Base-by-base conservation (phyloP, 257 asterid genomes). In the Linderniella brevidens region DNA sequence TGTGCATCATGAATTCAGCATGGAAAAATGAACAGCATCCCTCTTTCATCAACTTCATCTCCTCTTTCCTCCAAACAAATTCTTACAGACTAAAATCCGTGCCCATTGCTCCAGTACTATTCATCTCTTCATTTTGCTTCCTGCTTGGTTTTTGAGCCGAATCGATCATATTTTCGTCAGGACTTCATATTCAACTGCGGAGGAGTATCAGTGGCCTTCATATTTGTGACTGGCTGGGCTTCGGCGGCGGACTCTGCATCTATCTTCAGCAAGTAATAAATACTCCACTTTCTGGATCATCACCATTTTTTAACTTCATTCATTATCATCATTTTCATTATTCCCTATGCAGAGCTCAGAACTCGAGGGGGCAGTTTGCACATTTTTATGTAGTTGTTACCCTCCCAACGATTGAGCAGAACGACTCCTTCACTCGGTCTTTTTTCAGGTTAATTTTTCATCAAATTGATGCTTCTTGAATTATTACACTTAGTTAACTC, bases 181-280 rank as follows among this genome's bases (percentile, higher is more conserved):
- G 99, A 90, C 65, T 81, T 90, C 68, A 90, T 90, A 64, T 85
- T 85, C 37, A 90, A 77, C 66, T 81, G 92, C 55, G 92, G 96
- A 18, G 98, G 94, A 39, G 53, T 77, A 29, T 90, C 98, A 0
- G 65, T 85, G 35, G 99, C 99, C 49, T 85, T 90, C 68, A 40
- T 90, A 51, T 90, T 81, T 64, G 66, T 55, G 29, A 77, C 86
- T 36, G 71, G 55, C 52, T 90, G 94, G 99, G 74, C 68, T 63
- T 64, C 55, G 17, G 62, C 55, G 17, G 62, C 49, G 66, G 40
- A 53, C 37, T 43, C 54, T 16, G 41, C 57, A 36, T 52, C 81
- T 20, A 37, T 73, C 59, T 90, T 77, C 68, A 64, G 65, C 69
- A 77, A 71, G 99, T 85, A 50, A 64, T 51, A 58, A 48, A 48